Conservation (phyloP, 2,329 filamentous ascomycete species). For the Alternaria atra region DNA sequence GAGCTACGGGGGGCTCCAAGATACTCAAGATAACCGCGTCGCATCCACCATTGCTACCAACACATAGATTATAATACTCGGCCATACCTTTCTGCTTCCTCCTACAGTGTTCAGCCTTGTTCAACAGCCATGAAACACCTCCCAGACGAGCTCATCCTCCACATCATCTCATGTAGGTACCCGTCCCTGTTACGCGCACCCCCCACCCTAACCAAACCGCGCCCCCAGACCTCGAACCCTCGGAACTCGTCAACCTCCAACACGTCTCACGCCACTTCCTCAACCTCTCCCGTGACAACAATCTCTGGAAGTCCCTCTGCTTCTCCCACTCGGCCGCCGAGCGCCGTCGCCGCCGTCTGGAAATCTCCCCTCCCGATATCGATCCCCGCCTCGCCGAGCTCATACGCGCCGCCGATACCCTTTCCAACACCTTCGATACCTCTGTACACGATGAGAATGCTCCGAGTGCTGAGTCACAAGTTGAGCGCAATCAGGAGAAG, state of each 20-base stretch:
- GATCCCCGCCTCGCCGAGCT: constrained; percentile 56
- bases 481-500: constrained; percentile 40
- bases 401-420: constrained; percentile 53
- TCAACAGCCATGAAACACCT: constrained; percentile 34
- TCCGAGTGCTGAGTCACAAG: constrained; percentile 44
- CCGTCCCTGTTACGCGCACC: constrained; percentile 6
- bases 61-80: not conserved
- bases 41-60: constrained; percentile 16
- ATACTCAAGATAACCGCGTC: constrained; percentile 21
- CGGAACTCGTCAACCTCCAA: constrained; percentile 73
- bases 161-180: constrained; percentile 54
- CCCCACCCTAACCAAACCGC: constrained; percentile 23
- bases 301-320: constrained; percentile 78
- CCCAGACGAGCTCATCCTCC: constrained; percentile 55
- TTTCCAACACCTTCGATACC: constrained; percentile 36
- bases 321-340: constrained; percentile 75
- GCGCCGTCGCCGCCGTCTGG: constrained; percentile 62
- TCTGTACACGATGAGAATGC: constrained; percentile 35
- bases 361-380: constrained; percentile 34
- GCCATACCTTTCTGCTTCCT: not conserved
- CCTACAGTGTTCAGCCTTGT: not conserved
- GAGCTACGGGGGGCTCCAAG: constrained; percentile 18
- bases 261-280: constrained; percentile 73
- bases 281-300: constrained; percentile 74
- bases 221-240: constrained; percentile 66